phyloP scores from a whole-genome alignment of 495 filamentous ascomycete species.

The Penicillium bialowiezense region DNA sequence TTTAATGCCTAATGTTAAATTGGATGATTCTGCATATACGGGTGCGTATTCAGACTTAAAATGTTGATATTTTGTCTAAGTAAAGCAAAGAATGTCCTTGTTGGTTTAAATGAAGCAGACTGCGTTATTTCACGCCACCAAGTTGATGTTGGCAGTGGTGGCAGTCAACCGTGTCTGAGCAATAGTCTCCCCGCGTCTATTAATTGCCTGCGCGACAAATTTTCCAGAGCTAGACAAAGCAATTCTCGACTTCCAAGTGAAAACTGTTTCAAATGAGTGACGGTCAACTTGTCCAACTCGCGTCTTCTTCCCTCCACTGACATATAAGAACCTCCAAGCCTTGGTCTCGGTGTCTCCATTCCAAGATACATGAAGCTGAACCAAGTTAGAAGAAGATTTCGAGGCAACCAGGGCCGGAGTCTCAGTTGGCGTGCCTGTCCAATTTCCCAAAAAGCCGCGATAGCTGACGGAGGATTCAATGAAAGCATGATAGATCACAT shows the following conservation, averaged over 20 bases:
- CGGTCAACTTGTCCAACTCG: background rate
- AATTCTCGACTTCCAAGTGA: background rate
- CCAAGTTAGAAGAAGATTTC: background rate
- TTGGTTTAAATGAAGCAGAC: no score
- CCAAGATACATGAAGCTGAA: slow-evolving; percentile 25
- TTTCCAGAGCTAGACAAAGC: background rate
- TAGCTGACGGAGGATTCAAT: slow-evolving; percentile 13
- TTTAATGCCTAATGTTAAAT: background rate
- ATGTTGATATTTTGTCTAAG: no score
- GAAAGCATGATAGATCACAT: slow-evolving; percentile 30
- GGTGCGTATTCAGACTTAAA: no score
- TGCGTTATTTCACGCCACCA: background rate
- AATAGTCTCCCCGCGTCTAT: background rate
- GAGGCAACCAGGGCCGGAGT: background rate
- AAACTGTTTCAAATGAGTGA: background rate
- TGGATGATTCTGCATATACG: no score
- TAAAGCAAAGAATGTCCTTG: no score
- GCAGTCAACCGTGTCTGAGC: background rate
- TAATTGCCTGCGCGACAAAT: background rate
- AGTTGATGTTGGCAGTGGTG: background rate
- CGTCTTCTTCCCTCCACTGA: background rate
- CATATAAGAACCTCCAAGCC: slow-evolving; percentile 27
- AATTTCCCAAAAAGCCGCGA: slow-evolving; percentile 20
- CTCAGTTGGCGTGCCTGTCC: slow-evolving; percentile 7
- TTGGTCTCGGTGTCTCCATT: slow-evolving; percentile 38